phyloP scores from a whole-genome alignment of 345 rosid species.

The Crucihimalaya himalaica region DNA sequence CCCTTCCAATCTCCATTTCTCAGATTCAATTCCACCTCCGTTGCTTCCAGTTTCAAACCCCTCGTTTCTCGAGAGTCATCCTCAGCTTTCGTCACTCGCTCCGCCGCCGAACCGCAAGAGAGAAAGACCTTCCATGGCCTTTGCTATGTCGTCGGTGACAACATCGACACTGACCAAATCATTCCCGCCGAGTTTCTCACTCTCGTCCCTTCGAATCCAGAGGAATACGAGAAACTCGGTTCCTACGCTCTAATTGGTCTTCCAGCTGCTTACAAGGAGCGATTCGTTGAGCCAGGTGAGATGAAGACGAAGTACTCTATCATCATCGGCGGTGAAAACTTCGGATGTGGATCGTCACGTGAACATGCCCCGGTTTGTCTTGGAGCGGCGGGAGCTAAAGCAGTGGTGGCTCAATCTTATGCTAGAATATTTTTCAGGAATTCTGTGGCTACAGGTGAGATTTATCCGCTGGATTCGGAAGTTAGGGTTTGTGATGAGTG shows the following conservation, averaged over 20 bases:
- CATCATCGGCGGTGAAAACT: constrained; percentile 80
- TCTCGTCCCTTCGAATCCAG: constrained; percentile 83
- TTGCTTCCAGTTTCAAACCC: constrained; percentile 20
- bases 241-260: constrained; percentile 81
- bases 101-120: constrained; percentile 39
- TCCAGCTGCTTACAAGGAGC: constrained; percentile 60
- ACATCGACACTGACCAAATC: constrained; percentile 96
- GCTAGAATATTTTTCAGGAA: constrained; percentile 93
- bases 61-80: background rate
- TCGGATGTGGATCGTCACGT: constrained; percentile 93
- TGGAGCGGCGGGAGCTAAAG: constrained; percentile 84
- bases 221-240: constrained; percentile 84
- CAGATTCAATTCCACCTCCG: constrained; percentile 26
- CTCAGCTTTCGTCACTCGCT: constrained; percentile 28
- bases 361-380: constrained; percentile 96
- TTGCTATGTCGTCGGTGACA: constrained; percentile 91
- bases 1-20: constrained; percentile 26
- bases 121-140: constrained; percentile 69
- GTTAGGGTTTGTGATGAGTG: constrained; percentile 86
- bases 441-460: constrained; percentile 84
- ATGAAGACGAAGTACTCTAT: constrained; percentile 68
- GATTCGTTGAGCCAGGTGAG: constrained; percentile 62
- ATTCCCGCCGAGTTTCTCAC: constrained; percentile 92
- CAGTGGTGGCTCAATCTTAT: constrained; percentile 80
- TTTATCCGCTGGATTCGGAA: constrained; percentile 79